Conservation (phyloP, 257 asterid species). For the Fraxinus anomala region DNA sequence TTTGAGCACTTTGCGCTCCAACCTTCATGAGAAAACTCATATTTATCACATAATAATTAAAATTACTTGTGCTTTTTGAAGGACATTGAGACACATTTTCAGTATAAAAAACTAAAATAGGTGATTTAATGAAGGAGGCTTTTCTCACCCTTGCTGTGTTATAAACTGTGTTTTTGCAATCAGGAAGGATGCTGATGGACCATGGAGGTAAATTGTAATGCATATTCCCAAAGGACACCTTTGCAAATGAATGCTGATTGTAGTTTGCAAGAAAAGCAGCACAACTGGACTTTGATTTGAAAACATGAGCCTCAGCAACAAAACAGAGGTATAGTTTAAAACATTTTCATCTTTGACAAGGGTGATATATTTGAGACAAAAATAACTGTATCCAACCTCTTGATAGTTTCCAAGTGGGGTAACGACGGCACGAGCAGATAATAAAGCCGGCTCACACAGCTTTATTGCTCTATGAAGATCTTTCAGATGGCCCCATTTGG, state of each 20-base stretch:
- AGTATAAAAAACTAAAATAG: background rate
- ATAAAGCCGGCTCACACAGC: slow-evolving; percentile 58
- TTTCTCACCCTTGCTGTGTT: slow-evolving; percentile 93
- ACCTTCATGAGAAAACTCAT: slow-evolving; percentile 49
- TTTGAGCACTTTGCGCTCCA: slow-evolving; percentile 87
- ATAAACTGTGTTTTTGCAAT: slow-evolving; percentile 88
- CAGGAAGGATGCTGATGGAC: slow-evolving; percentile 98
- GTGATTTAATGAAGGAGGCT: background rate
- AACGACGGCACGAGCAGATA: slow-evolving; percentile 69
- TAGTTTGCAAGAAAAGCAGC: slow-evolving; percentile 91
- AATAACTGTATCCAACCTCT: slow-evolving; percentile 56
- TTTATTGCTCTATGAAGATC: slow-evolving; percentile 11
- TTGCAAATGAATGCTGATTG: slow-evolving; percentile 65
- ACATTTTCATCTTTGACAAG: background rate
- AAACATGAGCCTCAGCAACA: slow-evolving; percentile 79
- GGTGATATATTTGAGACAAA: slow-evolving; percentile 19
- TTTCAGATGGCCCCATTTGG: slow-evolving; percentile 20
- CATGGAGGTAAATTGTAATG: slow-evolving; percentile 94
- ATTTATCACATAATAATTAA: background rate
- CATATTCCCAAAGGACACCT: slow-evolving; percentile 60
- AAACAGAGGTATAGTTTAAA: background rate
- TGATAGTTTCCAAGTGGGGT: slow-evolving; percentile 82
- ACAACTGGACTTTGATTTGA: slow-evolving; percentile 71
- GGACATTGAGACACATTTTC: background rate
- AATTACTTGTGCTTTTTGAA: background rate